Evolutionary conservation across 1,284 basidiomycete species (phyloP).

Genomic region (Ustilago esculenta): DNA sequence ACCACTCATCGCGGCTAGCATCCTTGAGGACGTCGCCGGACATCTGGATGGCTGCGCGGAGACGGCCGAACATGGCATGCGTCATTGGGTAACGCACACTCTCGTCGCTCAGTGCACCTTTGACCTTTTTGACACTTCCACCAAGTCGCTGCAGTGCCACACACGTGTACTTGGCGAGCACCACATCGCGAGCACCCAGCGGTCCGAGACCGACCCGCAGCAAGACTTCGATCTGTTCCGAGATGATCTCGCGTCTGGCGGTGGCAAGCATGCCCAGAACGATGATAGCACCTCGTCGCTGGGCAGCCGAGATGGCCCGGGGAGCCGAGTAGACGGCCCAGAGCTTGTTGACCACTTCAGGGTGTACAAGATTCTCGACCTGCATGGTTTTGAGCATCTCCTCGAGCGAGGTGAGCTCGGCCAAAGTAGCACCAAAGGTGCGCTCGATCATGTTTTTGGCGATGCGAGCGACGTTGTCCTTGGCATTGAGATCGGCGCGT

Average conservation of each 20-base stretch:
- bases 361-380: slow-evolving; percentile 79
- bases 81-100: slow-evolving; percentile 88
- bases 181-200: slow-evolving; percentile 78
- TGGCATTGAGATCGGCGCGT: slow-evolving; percentile 72
- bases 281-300: slow-evolving; percentile 91
- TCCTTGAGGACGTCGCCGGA: slow-evolving; percentile 34
- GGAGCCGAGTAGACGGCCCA: slow-evolving; percentile 85
- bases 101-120: slow-evolving; percentile 82
- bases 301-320: slow-evolving; percentile 73
- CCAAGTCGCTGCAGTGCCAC: slow-evolving; percentile 90
- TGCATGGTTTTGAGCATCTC: slow-evolving; percentile 96
- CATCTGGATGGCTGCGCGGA: slow-evolving; percentile 73
- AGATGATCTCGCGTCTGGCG: slow-evolving; percentile 83
- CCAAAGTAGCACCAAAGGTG: slow-evolving; percentile 77
- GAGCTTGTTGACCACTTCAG: slow-evolving; percentile 85
- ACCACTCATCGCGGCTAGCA: slow-evolving; percentile 69
- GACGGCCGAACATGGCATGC: slow-evolving; percentile 82
- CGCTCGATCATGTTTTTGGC: slow-evolving; percentile 90
- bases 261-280: slow-evolving; percentile 94
- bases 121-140: slow-evolving; percentile 95
- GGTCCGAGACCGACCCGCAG: slow-evolving; percentile 88
- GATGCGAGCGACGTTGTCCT: slow-evolving; percentile 89
- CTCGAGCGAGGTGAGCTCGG: slow-evolving; percentile 93
- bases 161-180: slow-evolving; percentile 90
- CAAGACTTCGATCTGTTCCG: slow-evolving; percentile 84